Percentiles rank a stretch among this genome's conserved stretches.
Conservation (phyloP, 1,139 yeast species). For the Suhomyces guaymorum region DNA sequence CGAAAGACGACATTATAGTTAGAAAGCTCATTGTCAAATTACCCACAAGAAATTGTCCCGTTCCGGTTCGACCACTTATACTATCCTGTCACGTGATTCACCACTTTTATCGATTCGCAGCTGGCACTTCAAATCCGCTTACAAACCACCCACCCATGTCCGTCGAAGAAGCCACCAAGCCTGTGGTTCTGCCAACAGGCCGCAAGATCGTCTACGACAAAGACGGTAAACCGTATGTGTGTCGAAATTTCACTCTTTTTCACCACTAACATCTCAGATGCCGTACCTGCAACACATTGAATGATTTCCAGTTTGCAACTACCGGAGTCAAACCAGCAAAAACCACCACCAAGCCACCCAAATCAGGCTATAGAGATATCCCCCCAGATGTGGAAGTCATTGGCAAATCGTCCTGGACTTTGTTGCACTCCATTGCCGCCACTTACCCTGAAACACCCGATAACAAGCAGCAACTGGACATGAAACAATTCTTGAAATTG, state of each 20-base stretch:
- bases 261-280: conserved; percentile 50
- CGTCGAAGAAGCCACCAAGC: conserved; percentile 21
- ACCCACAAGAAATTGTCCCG: no score
- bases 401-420: conserved; percentile 91
- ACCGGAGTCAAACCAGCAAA: conserved; percentile 13
- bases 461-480: conserved; percentile 61
- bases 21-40: no score
- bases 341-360: conserved; percentile 12
- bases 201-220: conserved; percentile 75
- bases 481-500: conserved; percentile 65
- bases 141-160: conserved; percentile 8
- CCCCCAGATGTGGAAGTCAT: conserved; percentile 87
- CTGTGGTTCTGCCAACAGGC: conserved; percentile 59
- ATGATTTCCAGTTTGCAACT: conserved; percentile 71
- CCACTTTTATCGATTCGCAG: no score
- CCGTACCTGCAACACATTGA: conserved; percentile 76
- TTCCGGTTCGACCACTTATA: no score
- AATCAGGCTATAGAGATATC: conserved; percentile 43
- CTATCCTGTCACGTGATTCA: no score
- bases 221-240: conserved; percentile 85
- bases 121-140: background rate
- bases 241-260: background rate
- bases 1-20: no score
- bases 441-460: conserved; percentile 76
- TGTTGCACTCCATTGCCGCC: conserved; percentile 89